phyloP scores from a whole-genome alignment of 192 early-diverging fungal genomes.

The Linnemannia exigua region DNA sequence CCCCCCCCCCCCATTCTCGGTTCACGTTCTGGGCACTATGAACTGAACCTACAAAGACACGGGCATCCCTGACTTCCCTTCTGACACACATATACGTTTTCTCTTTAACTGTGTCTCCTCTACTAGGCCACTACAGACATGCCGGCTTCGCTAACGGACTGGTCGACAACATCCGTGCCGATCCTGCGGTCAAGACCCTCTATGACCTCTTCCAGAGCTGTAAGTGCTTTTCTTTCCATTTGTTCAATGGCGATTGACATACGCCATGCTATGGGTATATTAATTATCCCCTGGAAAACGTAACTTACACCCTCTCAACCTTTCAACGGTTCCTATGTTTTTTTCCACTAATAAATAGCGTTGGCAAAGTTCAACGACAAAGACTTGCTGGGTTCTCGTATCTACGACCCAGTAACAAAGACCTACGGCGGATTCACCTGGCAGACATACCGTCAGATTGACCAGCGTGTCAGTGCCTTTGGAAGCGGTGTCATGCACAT shows the following conservation, averaged over 20 bases:
- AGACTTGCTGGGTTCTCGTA: slow-evolving; percentile 73
- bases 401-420: slow-evolving; percentile 64
- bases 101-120: too few species aligned
- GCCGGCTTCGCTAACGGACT: neutral
- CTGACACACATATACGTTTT: neutral
- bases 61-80: neutral
- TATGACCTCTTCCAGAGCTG: slow-evolving; percentile 53
- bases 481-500: slow-evolving; percentile 77
- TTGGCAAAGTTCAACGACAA: slow-evolving; percentile 61
- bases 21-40: neutral
- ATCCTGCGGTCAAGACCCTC: slow-evolving; percentile 42
- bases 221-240: neutral
- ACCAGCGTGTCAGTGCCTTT: slow-evolving; percentile 68
- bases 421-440: slow-evolving; percentile 73
- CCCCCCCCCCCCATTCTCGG: slow-evolving; percentile 1
- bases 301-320: neutral
- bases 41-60: neutral
- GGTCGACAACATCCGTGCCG: slow-evolving; percentile 13
- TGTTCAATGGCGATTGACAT: neutral
- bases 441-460: slow-evolving; percentile 74
- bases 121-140: slow-evolving; percentile 22
- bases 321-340: neutral
- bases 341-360: slow-evolving; percentile 37
- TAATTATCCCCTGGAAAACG: neutral
- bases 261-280: neutral